Evolutionary conservation across 352 stramenopile species (phyloP).

Genomic region (Phytophthora meadii): DNA sequence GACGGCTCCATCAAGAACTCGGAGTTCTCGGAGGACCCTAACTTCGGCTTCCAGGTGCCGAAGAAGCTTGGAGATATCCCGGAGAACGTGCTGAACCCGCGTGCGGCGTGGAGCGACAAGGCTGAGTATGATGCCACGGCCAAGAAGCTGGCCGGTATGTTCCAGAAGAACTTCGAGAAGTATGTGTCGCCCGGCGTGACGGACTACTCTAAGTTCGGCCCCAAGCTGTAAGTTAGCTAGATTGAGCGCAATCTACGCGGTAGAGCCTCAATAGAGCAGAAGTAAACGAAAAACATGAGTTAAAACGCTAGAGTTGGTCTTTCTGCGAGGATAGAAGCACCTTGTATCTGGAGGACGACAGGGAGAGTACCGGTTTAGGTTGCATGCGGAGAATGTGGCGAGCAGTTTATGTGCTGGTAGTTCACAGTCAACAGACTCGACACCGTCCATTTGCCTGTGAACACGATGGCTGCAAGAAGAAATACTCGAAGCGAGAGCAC

Average conservation of each 20-base stretch:
- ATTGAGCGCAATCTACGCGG: neutral
- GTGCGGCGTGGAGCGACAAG: constrained; percentile 94
- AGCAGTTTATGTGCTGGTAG: constrained; percentile 7
- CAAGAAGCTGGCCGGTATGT: constrained; percentile 96
- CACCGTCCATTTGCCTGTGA: constrained; percentile 53
- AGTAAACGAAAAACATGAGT: constrained; percentile 23
- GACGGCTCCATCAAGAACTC: constrained; percentile 95
- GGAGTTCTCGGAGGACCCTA: constrained; percentile 83
- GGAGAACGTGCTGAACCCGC: constrained; percentile 90
- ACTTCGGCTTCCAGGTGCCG: constrained; percentile 97
- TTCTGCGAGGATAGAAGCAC: no score
- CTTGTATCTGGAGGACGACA: no score
- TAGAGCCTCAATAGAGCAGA: constrained; percentile 24
- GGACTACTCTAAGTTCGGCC: constrained; percentile 97
- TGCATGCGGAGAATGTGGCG: constrained; percentile 20
- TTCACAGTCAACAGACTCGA: constrained; percentile 24
- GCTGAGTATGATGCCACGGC: constrained; percentile 91
- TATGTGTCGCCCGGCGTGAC: constrained; percentile 94
- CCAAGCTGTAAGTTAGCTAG: constrained; percentile 70
- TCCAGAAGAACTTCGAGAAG: constrained; percentile 97
- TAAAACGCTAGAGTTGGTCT: constrained; percentile 7
- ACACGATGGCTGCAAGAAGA: constrained; percentile 48
- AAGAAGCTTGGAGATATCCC: constrained; percentile 89
- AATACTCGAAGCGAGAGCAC: constrained; percentile 74
- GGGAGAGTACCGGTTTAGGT: no score